A percentile compares a stretch with the other conserved stretches of the same genome.
phyloP scores from a whole-genome alignment of 2,329 filamentous ascomycete genomes.

The Fusarium chaquense region DNA sequence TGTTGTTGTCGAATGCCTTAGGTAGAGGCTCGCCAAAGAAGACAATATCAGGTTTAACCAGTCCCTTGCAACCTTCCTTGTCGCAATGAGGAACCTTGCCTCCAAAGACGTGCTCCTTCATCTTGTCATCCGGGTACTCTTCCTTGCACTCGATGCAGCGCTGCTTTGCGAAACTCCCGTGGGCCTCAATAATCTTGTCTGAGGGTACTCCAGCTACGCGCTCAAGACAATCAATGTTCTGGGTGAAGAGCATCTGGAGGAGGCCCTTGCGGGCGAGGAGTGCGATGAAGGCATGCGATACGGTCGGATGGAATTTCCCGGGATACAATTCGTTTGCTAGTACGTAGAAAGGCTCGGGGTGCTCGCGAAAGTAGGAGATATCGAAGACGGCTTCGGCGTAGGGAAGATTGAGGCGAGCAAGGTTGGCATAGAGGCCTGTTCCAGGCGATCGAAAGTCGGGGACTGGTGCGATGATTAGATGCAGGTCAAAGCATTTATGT shows the following conservation, averaged over 20 bases:
- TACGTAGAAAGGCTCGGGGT: constrained; percentile 91
- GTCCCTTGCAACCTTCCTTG: constrained; percentile 72
- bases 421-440: constrained; percentile 93
- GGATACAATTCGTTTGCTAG: constrained; percentile 94
- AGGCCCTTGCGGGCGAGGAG: constrained; percentile 83
- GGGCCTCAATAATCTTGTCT: constrained; percentile 89
- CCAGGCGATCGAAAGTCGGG: constrained; percentile 95
- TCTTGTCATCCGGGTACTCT: constrained; percentile 77
- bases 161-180: constrained; percentile 93
- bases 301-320: constrained; percentile 86
- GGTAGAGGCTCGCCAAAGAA: constrained; percentile 85
- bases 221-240: constrained; percentile 98
- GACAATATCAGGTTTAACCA: constrained; percentile 94
- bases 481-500: background rate
- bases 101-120: constrained; percentile 75
- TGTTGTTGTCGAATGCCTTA: constrained; percentile 52
- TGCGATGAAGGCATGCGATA: constrained; percentile 89
- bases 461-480: constrained; percentile 63
- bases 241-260: constrained; percentile 89
- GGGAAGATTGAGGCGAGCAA: constrained; percentile 85
- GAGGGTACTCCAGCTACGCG: constrained; percentile 84
- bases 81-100: constrained; percentile 79
- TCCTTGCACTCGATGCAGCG: constrained; percentile 89
- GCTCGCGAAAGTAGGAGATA: constrained; percentile 85
- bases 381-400: constrained; percentile 95